Evolutionary conservation across 2,329 filamentous ascomycete species (phyloP).

Genomic region (Aspergillus sp.): DNA sequence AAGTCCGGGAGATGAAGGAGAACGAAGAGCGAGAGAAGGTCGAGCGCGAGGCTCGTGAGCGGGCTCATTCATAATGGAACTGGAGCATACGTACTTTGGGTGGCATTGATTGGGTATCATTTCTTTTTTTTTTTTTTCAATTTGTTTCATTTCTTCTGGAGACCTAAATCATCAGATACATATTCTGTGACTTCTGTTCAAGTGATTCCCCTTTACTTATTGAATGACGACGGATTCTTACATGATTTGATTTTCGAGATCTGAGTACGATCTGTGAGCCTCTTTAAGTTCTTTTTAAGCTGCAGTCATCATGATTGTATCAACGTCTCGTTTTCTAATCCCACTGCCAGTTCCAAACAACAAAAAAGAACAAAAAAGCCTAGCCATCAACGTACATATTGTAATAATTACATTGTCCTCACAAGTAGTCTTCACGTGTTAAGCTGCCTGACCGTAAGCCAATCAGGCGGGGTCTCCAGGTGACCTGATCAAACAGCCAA

Average conservation of each 20-base stretch:
- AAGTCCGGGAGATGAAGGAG: conserved; percentile 88
- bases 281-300: not conserved
- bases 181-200: conserved; percentile 29
- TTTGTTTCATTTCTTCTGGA: not conserved
- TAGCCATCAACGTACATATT: not conserved
- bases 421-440: conserved; percentile 8
- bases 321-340: not conserved
- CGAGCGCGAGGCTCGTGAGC: conserved; percentile 57
- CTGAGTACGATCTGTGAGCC: not conserved
- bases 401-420: not conserved
- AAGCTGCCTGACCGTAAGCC: conserved; percentile 1
- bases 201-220: conserved; percentile 32
- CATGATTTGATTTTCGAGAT: not conserved
- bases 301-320: not conserved
- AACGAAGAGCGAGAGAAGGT: conserved; percentile 72
- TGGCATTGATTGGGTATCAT: conserved; percentile 4
- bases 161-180: conserved; percentile 11
- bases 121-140: conserved; percentile 2
- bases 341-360: not conserved
- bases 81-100: conserved; percentile 22
- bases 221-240: conserved; percentile 6
- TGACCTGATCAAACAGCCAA: conserved; percentile 9
- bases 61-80: conserved; percentile 24
- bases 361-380: not conserved
- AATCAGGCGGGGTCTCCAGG: conserved; percentile 14